Evolutionary conservation across 495 filamentous ascomycete genomes (phyloP).

Genomic region (Clohesyomyces aquaticus): DNA sequence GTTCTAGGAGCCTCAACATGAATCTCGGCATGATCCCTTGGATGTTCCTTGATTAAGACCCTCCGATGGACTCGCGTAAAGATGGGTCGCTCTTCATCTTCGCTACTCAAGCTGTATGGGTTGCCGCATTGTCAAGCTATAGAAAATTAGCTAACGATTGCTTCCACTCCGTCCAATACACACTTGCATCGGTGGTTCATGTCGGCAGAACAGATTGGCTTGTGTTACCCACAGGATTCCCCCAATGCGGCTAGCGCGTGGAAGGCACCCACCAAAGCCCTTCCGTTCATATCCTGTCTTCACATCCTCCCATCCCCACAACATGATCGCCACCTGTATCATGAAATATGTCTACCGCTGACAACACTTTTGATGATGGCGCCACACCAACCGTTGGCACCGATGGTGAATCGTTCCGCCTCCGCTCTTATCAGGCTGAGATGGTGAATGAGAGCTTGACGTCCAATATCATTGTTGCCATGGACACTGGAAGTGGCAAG

Average conservation of each 20-base stretch:
- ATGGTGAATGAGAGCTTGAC: conserved; percentile 84
- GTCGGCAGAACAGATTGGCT: too few relatives aligned
- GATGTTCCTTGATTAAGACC: too few relatives aligned
- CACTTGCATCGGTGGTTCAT: too few relatives aligned
- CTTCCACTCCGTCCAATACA: too few relatives aligned
- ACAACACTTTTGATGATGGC: not conserved
- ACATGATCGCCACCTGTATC: not conserved
- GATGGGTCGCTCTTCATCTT: too few relatives aligned
- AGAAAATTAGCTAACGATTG: too few relatives aligned
- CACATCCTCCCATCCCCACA: not conserved
- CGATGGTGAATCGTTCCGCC: conserved; percentile 32
- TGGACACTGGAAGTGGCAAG: conserved; percentile 94
- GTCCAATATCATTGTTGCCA: conserved; percentile 83
- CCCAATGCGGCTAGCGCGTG: not conserved
- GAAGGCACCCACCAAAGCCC: not conserved
- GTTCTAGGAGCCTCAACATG: not conserved
- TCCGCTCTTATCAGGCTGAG: conserved; percentile 83
- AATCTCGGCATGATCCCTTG: not conserved
- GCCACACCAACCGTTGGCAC: not conserved
- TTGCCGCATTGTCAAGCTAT: too few relatives aligned
- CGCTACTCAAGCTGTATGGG: too few relatives aligned
- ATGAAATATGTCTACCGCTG: not conserved
- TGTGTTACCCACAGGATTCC: too few relatives aligned
- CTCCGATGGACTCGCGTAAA: too few relatives aligned
- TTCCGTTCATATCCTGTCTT: not conserved